These are phyloP conservation scores for Wickerhamomyces ciferrii DNA, from an alignment of 805 yeast genomes.

Conservation along the genomic window DNA sequence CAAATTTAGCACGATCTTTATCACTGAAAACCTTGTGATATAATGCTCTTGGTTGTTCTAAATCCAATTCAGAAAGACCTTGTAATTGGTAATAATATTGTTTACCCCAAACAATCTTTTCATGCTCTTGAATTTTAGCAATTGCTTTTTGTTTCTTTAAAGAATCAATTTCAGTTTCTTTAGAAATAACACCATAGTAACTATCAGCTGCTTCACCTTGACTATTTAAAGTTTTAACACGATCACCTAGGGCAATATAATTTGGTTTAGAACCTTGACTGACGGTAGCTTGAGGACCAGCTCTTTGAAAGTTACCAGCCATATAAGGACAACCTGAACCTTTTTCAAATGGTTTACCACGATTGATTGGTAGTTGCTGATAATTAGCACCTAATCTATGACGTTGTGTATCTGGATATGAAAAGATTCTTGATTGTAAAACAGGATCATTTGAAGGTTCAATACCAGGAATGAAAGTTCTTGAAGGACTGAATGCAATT, in stretches of 20 bases:
- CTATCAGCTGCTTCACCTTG: conserved; percentile 18
- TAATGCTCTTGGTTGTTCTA: conserved; percentile 41
- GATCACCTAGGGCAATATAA: conserved; percentile 39
- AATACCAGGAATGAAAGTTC: conserved; percentile 63
- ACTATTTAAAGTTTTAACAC: conserved; percentile 20
- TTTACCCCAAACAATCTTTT: conserved; percentile 30
- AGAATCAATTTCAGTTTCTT: conserved; percentile 20
- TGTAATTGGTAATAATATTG: conserved; percentile 31
- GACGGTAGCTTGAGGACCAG: conserved; percentile 49
- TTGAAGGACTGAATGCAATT: conserved; percentile 67
- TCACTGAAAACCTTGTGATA: conserved; percentile 34
- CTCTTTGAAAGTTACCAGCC: conserved; percentile 47
- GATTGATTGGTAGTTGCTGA: conserved; percentile 62
- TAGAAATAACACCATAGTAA: conserved; percentile 29
- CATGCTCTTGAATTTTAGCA: conserved; percentile 24
- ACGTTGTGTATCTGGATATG: conserved; percentile 74
- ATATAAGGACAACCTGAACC: conserved; percentile 41
- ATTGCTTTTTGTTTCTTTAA: conserved; percentile 25
- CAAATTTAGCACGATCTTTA: conserved; percentile 26
- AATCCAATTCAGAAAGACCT: conserved; percentile 37
- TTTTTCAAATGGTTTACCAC: conserved; percentile 27
- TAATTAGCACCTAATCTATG: conserved; percentile 70
- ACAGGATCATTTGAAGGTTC: conserved; percentile 78
- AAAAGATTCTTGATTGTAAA: conserved; percentile 68
- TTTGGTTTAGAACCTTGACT: conserved; percentile 47